Evolutionary conservation across 768 basidiomycete genomes (phyloP).

Genomic region (Neoboletus magnificus): DNA sequence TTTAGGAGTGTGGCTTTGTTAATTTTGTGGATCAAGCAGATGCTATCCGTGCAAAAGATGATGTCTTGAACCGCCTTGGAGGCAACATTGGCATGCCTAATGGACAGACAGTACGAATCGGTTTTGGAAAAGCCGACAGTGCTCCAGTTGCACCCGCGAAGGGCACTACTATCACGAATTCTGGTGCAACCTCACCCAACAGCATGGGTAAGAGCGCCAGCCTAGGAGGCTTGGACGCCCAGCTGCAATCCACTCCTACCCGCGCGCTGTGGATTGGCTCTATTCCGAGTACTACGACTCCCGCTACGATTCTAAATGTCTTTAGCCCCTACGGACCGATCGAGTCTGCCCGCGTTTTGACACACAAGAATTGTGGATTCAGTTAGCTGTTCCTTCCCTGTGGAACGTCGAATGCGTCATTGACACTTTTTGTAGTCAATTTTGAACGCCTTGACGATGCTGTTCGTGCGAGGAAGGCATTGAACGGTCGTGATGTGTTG

Average conservation of each 20-base stretch:
- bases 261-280: slow-evolving; percentile 97
- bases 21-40: slow-evolving; percentile 96
- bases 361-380: slow-evolving; percentile 96
- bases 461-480: slow-evolving; percentile 88
- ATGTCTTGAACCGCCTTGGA: slow-evolving; percentile 92
- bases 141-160: slow-evolving; percentile 90
- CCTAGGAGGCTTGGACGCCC: slow-evolving; percentile 73
- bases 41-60: slow-evolving; percentile 97
- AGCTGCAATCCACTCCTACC: slow-evolving; percentile 88
- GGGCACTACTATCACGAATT: slow-evolving; percentile 58
- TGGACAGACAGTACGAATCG: slow-evolving; percentile 94
- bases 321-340: slow-evolving; percentile 98
- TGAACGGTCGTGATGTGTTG: slow-evolving; percentile 94
- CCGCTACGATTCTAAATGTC: slow-evolving; percentile 90
- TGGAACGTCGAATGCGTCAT: neutral
- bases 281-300: slow-evolving; percentile 92
- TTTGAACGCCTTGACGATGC: slow-evolving; percentile 98
- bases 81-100: slow-evolving; percentile 94
- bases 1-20: slow-evolving; percentile 96
- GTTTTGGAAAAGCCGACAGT: slow-evolving; percentile 97
- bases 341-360: slow-evolving; percentile 92
- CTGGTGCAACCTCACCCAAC: slow-evolving; percentile 64
- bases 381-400: slow-evolving; percentile 44
- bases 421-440: slow-evolving; percentile 57
- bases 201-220: slow-evolving; percentile 47